These are phyloP conservation scores for Ceratocystis smalleyi DNA, from an alignment of 2,329 filamentous ascomycete genomes.

Conservation along the genomic window DNA sequence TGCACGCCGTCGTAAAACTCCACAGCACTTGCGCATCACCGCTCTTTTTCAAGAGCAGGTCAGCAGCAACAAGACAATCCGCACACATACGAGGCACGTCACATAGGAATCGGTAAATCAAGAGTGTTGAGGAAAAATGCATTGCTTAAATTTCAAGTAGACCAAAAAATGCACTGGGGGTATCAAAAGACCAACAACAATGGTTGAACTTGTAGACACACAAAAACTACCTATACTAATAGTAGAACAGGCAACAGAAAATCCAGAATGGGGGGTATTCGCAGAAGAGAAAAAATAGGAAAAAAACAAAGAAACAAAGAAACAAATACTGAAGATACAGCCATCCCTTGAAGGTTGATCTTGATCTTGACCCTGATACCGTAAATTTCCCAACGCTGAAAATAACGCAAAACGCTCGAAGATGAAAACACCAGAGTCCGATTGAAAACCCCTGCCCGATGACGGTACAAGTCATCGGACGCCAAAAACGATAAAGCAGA, in stretches of 20 bases:
- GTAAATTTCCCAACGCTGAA: constrained; percentile 1
- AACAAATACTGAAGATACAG: constrained; percentile 3
- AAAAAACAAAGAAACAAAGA: not conserved
- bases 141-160: constrained; percentile 11
- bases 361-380: not conserved
- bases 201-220: constrained; percentile 7
- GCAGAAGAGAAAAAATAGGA: not conserved
- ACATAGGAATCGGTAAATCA: not conserved
- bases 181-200: constrained; percentile 4
- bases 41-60: not conserved
- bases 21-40: not conserved
- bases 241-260: not conserved
- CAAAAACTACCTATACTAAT: constrained; percentile 9
- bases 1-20: not conserved
- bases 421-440: constrained; percentile 6
- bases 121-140: constrained; percentile 4
- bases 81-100: not conserved
- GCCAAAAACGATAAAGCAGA: not conserved
- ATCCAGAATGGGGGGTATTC: constrained; percentile 4
- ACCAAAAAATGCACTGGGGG: constrained; percentile 4
- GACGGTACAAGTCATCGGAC: not conserved
- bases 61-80: not conserved
- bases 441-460: not conserved
- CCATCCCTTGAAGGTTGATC: not conserved
- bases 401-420: constrained; percentile 2